Base-by-base conservation (phyloP, 345 rosid species). In the Camelina sativa region DNA sequence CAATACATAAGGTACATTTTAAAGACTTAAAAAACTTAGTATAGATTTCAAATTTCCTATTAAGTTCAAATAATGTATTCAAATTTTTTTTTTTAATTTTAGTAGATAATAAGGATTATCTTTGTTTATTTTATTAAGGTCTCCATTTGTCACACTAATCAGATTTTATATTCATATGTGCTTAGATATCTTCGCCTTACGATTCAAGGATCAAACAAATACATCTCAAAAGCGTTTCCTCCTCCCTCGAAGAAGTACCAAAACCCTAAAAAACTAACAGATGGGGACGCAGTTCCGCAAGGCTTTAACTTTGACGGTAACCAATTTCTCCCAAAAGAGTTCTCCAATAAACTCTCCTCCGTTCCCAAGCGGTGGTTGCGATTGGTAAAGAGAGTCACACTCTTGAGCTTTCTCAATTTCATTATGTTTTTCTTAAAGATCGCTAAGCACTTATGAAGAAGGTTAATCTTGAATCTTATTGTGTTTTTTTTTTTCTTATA, bases 321-420 rank as follows among this genome's bases (percentile, higher is more conserved):
- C 43, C 9, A 59, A 59, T 25, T 59, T 59, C 64, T 59, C 64
- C 46, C 46, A 35, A 35, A 34, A 28, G 44, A 35, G 0, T 9
- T 59, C 28, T 59, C 46, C 64, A 6, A 35, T 59, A 19, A 59
- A 59, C 28, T 59, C 64, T 59, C 44, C 63, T 59, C 44, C 44
- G 4, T 59, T 59, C 64, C 13, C 64, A 35, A 59, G 46, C 25
- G 44, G 46, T 59, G 64, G 64, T 15, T 59, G 46, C 46, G 28
- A 59, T 5, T 59, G 64, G 64, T 59, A 17, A 58, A 34, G 5
- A 34, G 25, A 58, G 11, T 25, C 37, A 6, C 37, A 6, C 37
- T 54, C 37, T 6, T 34, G 16, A 35, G 25, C n/a, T 17, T 59
- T 10, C 28, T 59, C 11, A 57, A 22, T 15, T 53, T 22, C 9